A percentile compares a stretch with the other conserved stretches of the same genome.
Conservation (phyloP, 352 stramenopile genomes). For the Phytophthora pisi region DNA sequence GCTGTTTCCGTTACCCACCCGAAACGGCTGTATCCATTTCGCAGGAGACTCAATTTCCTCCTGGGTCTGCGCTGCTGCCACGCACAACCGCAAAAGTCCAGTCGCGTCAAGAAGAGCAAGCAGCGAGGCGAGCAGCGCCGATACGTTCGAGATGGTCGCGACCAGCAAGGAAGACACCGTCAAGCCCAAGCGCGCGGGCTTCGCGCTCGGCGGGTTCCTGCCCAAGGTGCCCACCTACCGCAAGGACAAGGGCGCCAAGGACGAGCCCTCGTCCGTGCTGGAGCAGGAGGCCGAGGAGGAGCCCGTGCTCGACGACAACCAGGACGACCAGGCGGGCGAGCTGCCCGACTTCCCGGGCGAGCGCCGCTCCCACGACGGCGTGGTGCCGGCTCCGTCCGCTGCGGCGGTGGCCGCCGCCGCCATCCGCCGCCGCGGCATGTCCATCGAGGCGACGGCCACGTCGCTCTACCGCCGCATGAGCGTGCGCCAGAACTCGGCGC, state of each 20-base stretch:
- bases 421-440: slow-evolving; percentile 52
- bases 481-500: slow-evolving; percentile 48
- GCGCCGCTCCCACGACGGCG: slow-evolving; percentile 53
- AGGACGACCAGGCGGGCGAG: slow-evolving; percentile 51
- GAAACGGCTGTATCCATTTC: slow-evolving; percentile 16
- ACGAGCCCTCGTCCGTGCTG: slow-evolving; percentile 12
- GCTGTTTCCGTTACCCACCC: no score
- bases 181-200: slow-evolving; percentile 57
- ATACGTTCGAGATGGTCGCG: slow-evolving; percentile 41
- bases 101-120: slow-evolving; percentile 8
- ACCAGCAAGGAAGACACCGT: slow-evolving; percentile 42
- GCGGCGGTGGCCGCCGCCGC: slow-evolving; percentile 33
- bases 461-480: slow-evolving; percentile 63
- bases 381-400: slow-evolving; percentile 35
- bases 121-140: slow-evolving; percentile 4
- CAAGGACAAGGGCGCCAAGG: slow-evolving; percentile 47
- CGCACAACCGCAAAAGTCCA: slow-evolving; percentile 37
- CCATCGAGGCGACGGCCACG: slow-evolving; percentile 58
- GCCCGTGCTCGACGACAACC: slow-evolving; percentile 34
- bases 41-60: neutral
- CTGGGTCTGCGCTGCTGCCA: neutral
- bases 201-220: slow-evolving; percentile 62
- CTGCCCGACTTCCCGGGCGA: slow-evolving; percentile 51
- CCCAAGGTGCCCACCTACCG: slow-evolving; percentile 63
- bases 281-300: slow-evolving; percentile 39